phyloP scores from a whole-genome alignment of 257 asterid genomes.

The Solanum paucissectum region DNA sequence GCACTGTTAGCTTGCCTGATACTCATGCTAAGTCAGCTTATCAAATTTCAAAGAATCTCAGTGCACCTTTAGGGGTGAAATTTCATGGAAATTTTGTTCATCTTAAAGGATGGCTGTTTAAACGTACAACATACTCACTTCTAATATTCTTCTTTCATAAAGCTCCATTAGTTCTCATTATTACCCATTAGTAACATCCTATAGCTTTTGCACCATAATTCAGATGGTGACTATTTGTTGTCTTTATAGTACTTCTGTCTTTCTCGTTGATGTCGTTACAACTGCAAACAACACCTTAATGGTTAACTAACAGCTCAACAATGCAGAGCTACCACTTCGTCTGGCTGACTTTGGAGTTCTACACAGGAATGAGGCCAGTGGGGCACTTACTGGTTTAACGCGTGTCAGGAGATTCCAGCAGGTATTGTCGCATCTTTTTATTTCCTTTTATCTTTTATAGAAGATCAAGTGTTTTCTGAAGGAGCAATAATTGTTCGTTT shows the following conservation, averaged over 20 bases:
- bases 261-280: not conserved
- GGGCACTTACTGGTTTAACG: slow-evolving; percentile 95
- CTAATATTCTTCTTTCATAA: not conserved
- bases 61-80: not conserved
- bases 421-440: slow-evolving; percentile 28
- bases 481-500: not conserved
- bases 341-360: slow-evolving; percentile 95
- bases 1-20: not conserved
- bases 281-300: not conserved
- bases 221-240: not conserved
- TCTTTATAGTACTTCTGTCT: not conserved
- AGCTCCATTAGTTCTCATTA: not conserved
- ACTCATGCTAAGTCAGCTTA: not conserved
- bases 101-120: not conserved
- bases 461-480: not conserved
- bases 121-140: not conserved
- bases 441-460: not conserved
- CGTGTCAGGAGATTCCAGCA: slow-evolving; percentile 99
- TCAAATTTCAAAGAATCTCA: not conserved
- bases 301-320: not conserved
- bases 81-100: not conserved
- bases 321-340: slow-evolving; percentile 91
- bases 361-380: slow-evolving; percentile 98
- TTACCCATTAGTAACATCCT: not conserved
- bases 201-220: not conserved